Evolutionary conservation across 83 land plant genomes (phyloP), one percentile per base, ranked within the genome.

Genomic region (Diphasiastrum complanatum): DNA sequence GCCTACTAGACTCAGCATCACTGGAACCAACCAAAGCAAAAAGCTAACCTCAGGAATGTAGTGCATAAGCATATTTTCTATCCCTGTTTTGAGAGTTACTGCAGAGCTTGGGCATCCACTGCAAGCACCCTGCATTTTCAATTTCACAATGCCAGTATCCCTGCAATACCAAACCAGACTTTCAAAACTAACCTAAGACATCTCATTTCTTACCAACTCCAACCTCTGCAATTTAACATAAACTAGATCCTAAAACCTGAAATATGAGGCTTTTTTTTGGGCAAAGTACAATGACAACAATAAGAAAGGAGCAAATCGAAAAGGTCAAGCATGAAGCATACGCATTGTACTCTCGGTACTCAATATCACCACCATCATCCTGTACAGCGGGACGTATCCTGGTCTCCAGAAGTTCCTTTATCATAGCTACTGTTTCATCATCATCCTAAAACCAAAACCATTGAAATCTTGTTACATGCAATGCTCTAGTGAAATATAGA

Each of bases 361-460:
- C 96, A 54, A 93, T 89, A 57, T 93, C 99, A 37, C 99, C 99
- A 70, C 99, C 99, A 83, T 93, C 96, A 73, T 93, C 99, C 69
- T 85, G 95, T 6, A 93, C 99, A 32, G 99, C 86, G 29, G 99
- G 99, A 22, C 96, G 82, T 30, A 93, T 93, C 5, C 99, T 75
- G 25, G 99, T 93, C 69, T 93, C 99, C 50, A 93, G 60, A 51
- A 93, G 61, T 56, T 93, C 99, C 72, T 93, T 93, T 51, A 93
- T 93, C 99, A 93, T 93, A 35, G 89, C 89, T 50, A 93, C 96
- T 59, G 79, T 83, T 70, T 93, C 98, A 58, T 91, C 92, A 72
- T 92, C 98, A 80, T 86, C 88, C 95, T 88, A 71, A 47, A 71
- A 50, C 28, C 46, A 24, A 14, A 45, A 62, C 23, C 19, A 24